These are phyloP conservation scores for Aphanoascus verrucosus DNA, from an alignment of 2,329 filamentous ascomycete genomes.

Conservation along the genomic window DNA sequence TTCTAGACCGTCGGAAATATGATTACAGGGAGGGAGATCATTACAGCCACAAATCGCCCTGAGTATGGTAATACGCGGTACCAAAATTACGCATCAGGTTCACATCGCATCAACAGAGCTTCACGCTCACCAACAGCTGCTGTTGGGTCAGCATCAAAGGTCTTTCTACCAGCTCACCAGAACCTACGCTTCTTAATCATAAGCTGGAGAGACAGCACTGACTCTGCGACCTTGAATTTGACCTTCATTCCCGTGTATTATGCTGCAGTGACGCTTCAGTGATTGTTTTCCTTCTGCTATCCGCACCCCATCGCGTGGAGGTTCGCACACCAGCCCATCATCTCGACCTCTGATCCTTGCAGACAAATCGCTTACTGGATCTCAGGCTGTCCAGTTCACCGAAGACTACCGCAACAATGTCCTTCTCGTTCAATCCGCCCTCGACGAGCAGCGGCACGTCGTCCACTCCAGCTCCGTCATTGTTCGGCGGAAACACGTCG, in stretches of 20 bases:
- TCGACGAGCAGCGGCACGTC: slow-evolving; percentile 20
- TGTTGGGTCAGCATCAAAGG: background rate
- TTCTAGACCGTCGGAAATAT: background rate
- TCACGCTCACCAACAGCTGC: background rate
- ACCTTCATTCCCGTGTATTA: no score
- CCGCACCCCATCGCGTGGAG: no score
- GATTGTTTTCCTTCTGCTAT: no score
- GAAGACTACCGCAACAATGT: background rate
- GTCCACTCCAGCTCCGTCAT: slow-evolving; percentile 9
- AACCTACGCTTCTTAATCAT: background rate
- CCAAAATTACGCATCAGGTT: background rate
- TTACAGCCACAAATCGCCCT: background rate
- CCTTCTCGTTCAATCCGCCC: background rate
- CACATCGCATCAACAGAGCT: background rate
- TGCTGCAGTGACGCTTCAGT: no score
- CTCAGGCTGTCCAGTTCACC: background rate
- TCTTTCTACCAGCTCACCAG: background rate
- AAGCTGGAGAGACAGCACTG: background rate
- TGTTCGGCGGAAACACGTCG: slow-evolving; percentile 12
- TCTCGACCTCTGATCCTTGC: background rate
- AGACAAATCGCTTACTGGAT: background rate
- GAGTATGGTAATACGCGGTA: background rate
- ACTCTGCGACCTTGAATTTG: no score
- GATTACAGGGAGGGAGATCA: background rate
- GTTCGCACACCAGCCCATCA: no score